Evolutionary conservation across 2,329 filamentous ascomycete genomes (phyloP).

Genomic region (Knufia fluminis): DNA sequence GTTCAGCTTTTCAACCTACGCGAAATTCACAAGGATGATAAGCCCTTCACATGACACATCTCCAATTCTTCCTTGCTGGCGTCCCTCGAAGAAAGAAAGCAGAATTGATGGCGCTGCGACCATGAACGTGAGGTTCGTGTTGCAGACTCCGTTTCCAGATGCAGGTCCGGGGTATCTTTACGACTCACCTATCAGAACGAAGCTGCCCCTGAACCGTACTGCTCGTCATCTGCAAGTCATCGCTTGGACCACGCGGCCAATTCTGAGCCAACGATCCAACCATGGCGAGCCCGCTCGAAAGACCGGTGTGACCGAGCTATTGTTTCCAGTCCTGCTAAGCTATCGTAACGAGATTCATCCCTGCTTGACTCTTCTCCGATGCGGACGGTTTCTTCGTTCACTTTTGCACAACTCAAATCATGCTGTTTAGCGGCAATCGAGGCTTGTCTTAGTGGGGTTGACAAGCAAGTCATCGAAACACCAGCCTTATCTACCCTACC

Average conservation of each 20-base stretch:
- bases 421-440: background rate
- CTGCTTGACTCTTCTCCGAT: background rate
- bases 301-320: slow-evolving; percentile 1
- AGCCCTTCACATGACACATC: background rate
- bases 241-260: slow-evolving; percentile 5
- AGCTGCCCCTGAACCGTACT: slow-evolving; percentile 8
- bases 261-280: background rate
- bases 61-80: background rate
- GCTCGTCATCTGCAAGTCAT: background rate
- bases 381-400: too few relatives aligned
- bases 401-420: background rate
- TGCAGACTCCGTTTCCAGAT: background rate
- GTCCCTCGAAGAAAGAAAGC: background rate
- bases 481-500: background rate
- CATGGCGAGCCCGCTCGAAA: background rate
- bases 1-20: background rate
- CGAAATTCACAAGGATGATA: background rate
- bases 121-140: background rate
- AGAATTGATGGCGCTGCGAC: background rate
- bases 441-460: background rate
- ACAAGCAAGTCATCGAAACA: background rate
- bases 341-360: background rate
- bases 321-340: background rate
- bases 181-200: slow-evolving; percentile 4
- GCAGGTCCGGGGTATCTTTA: background rate